Evolutionary conservation across 179 eudicot genomes (phyloP).

Genomic region (Beta lomatogona): DNA sequence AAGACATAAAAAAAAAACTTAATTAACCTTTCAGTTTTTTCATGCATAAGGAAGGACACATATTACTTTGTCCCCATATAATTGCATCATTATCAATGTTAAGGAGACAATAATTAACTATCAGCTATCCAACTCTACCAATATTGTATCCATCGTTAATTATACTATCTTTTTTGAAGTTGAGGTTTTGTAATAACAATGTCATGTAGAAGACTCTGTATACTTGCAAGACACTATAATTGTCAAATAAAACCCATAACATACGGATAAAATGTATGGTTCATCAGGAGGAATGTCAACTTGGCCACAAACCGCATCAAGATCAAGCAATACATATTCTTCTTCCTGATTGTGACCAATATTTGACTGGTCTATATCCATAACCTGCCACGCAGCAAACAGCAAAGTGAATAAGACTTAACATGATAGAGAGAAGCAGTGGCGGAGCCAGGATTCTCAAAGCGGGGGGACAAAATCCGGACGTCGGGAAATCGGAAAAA

Average conservation of each 20-base stretch:
- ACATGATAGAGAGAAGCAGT: neutral
- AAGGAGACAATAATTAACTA: neutral
- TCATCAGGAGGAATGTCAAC: slow-evolving; percentile 62
- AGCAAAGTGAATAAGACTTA: neutral
- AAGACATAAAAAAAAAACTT: neutral
- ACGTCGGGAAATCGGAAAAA: no score
- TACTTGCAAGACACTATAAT: neutral
- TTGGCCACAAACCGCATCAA: slow-evolving; percentile 47
- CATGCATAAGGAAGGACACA: no score
- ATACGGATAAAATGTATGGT: slow-evolving; percentile 71
- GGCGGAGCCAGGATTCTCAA: no score
- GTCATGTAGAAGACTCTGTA: neutral
- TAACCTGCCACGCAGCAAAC: slow-evolving; percentile 17
- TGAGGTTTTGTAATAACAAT: neutral
- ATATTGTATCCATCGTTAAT: neutral
- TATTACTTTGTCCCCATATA: neutral
- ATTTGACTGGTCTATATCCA: slow-evolving; percentile 22
- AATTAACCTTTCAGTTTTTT: neutral
- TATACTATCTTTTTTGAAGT: neutral
- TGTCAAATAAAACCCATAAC: slow-evolving; percentile 12
- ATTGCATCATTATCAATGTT: neutral
- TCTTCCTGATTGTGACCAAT: slow-evolving; percentile 38
- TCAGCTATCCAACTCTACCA: neutral
- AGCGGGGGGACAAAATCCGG: no score
- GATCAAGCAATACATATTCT: slow-evolving; percentile 66